Evolutionary conservation across 495 filamentous ascomycete genomes (phyloP).

Genomic region (Terfezia boudieri): DNA sequence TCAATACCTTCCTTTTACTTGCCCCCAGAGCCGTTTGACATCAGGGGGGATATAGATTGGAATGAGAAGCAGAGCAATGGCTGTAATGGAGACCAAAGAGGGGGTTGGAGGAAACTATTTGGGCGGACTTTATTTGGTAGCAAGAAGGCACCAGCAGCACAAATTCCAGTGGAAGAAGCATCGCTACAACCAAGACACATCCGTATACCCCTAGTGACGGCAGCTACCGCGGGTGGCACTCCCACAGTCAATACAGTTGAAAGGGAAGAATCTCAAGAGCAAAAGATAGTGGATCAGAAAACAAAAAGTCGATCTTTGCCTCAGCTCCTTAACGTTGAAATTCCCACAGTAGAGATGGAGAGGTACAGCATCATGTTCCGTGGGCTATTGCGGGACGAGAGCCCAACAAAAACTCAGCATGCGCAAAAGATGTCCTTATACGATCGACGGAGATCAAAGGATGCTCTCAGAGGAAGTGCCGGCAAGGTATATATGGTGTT

Average conservation of each 20-base stretch:
- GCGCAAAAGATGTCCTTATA: neutral
- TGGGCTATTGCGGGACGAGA: neutral
- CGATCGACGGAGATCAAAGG: neutral
- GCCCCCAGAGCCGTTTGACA: neutral
- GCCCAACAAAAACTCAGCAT: neutral
- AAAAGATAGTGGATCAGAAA: neutral
- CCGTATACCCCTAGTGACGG: neutral
- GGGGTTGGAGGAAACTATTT: neutral
- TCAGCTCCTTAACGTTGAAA: neutral
- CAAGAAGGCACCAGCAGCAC: neutral
- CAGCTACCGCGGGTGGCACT: neutral
- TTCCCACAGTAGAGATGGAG: neutral
- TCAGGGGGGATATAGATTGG: neutral
- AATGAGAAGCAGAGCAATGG: neutral
- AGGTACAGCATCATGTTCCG: neutral
- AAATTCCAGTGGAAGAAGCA: neutral
- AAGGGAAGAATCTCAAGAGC: no score
- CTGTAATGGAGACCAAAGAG: neutral
- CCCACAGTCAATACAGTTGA: neutral
- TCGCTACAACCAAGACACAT: neutral
- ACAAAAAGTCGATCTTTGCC: neutral
- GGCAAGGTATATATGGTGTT: no score
- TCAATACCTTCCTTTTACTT: neutral
- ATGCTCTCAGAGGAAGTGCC: neutral
- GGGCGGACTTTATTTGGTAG: neutral